A percentile compares a stretch with the other conserved stretches of the same genome.
These are phyloP conservation scores for Rhododendron molle DNA, from an alignment of 148 eudicot genomes.

Conservation along the genomic window DNA sequence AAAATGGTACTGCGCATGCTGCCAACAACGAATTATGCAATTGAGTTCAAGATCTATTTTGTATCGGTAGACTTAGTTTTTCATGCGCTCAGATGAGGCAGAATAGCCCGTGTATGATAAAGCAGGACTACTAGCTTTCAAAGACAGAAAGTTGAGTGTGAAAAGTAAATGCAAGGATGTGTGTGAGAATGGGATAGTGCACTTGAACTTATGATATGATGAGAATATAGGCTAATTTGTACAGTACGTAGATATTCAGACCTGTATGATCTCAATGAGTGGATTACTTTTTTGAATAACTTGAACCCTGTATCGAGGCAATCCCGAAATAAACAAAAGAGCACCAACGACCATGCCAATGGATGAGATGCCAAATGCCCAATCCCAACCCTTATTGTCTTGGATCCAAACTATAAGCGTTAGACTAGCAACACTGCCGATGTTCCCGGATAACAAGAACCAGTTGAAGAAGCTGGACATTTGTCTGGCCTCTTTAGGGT, in stretches of 20 bases:
- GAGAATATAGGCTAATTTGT: not conserved
- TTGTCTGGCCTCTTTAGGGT: conserved; percentile 26
- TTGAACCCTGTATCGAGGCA: conserved; percentile 36
- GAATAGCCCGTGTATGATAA: no score
- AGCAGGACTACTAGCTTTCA: no score
- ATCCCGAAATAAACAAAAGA: conserved; percentile 20
- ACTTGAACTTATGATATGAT: no score
- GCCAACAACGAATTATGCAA: no score
- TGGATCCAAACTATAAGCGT: conserved; percentile 39
- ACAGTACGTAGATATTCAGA: not conserved
- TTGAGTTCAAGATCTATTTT: no score
- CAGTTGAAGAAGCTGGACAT: conserved; percentile 48
- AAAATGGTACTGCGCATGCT: no score
- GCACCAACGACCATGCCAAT: conserved; percentile 28
- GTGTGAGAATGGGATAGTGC: no score
- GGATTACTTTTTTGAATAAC: conserved; percentile 32
- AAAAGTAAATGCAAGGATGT: no score
- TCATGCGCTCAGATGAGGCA: no score
- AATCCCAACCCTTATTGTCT: conserved; percentile 40
- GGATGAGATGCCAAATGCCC: conserved; percentile 25
- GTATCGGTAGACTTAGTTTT: no score
- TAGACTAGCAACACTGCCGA: conserved; percentile 29
- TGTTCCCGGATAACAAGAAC: conserved; percentile 24
- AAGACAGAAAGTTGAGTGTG: no score
- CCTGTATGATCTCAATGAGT: conserved; percentile 41